Base-by-base conservation (phyloP, 176 grass and related monocot species). In the Puya raimondii region DNA sequence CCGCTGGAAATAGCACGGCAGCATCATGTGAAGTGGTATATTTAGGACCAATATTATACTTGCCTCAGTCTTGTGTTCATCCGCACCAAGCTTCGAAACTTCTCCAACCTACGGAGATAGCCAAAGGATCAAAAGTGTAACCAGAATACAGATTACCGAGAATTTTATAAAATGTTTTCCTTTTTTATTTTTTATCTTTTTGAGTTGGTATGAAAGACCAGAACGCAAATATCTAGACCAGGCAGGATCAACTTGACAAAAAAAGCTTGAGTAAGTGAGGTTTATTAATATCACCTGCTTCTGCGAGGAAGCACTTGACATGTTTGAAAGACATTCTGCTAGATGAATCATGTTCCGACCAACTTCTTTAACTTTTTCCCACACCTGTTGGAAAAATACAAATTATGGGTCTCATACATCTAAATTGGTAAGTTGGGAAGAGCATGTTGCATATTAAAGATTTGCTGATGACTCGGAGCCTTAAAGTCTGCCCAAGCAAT, bases 301-400 rank as follows among this genome's bases (percentile, higher is more conserved):
- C 74, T 53, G n/a, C 14, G 74, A 86, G 18, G 79, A 86, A 73
- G 59, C 66, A 73, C 76, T 77, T 80, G 91, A 89, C 61, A 96
- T 65, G 51, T 54, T 80, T 91, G 92, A 89, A 89, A 96, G 91
- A 84, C 47, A 84, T 76, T 66, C 88, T 72, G 88, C 80, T 58
- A 96, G 66, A 70, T 74, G 59, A 74, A 86, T 64, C 53, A 91
- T 88, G 82, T 91, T 56, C 76, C 77, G 82, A 64, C 92, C 88
- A 84, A 85, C 70, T 63, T 78, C 68, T 91, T 87, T 79, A 80
- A 96, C 72, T 68, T 84, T 71, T 70, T 89, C 73, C 88, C 92
- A 91, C 68, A 91, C 17, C 92, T 96, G 80, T 66, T 74, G 65
- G 10, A 48, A 74, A 77, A 86, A 74, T 56, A 12, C 25, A 81